These are phyloP conservation scores for Macrophomina tecta DNA, from an alignment of 2,329 filamentous ascomycete genomes.

Conservation along the genomic window DNA sequence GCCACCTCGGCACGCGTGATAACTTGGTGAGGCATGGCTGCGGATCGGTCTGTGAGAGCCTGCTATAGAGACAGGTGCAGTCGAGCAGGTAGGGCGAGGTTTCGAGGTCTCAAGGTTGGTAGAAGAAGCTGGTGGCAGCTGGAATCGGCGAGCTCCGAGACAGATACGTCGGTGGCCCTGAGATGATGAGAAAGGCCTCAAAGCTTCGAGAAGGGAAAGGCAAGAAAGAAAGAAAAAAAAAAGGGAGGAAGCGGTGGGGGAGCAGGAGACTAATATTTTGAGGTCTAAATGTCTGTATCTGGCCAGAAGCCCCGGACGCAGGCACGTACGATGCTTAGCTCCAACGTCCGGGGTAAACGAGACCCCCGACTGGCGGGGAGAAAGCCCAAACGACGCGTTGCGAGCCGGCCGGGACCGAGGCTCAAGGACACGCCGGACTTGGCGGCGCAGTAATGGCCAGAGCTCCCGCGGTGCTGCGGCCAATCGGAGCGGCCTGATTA, in stretches of 20 bases:
- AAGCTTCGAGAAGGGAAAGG: not conserved
- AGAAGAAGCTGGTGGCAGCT: not conserved
- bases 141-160: constrained; percentile 16
- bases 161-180: constrained; percentile 3
- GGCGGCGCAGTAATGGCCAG: not conserved
- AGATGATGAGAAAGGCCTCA: not conserved
- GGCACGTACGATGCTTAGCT: not conserved
- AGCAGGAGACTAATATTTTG: not conserved
- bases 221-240: not conserved
- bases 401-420: constrained; percentile 22
- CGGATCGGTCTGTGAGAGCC: no score
- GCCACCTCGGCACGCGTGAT: constrained; percentile 66
- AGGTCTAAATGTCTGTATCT: constrained; percentile 6
- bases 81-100: not conserved
- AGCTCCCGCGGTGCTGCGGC: not conserved
- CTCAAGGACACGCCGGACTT: not conserved
- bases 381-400: not conserved
- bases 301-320: not conserved
- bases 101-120: not conserved
- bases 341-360: constrained; percentile 16
- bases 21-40: constrained; percentile 14
- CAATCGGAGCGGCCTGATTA: constrained; percentile 9
- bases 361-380: not conserved
- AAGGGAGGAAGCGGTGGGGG: not conserved
- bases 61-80: not conserved